Evolutionary conservation across 352 stramenopile genomes (phyloP), one percentile per base, ranked within the genome.

Genomic region (Globisporangium cystogenes): DNA sequence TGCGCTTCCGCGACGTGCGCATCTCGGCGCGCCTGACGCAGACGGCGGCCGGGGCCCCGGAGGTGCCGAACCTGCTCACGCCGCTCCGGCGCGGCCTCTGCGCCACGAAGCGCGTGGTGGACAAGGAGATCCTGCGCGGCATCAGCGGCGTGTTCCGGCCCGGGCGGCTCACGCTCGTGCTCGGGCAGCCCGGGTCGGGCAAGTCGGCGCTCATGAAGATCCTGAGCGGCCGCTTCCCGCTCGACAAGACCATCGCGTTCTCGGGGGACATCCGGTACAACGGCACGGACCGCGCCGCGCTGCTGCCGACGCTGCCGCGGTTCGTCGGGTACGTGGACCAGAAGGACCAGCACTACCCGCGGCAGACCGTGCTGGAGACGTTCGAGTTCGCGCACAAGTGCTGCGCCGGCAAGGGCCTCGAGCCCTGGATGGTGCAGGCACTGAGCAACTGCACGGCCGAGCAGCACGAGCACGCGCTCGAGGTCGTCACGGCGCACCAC

Each of bases 321-420:
- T 64, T 76, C 43, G 69, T 77, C 16, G 51, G 50, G 0, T 83
- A 85, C 45, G 67, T 70, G 2, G 65, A 79, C 49, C 75, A 86
- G 51, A 72, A 76, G n/a, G 93, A 98, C 57, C 54, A 76, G 33
- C 93, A 98, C 72, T 76, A 87, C 37, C 74, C 93, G 16, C 65
- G 74, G 18, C 66, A 98, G 20, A 97, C 90, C 0, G 95, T 98
- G 1, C 65, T 87, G 23, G 94, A 98, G 59, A 98, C 91, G 4
- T 89, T 98, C 37, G 70, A 87, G 40, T 98, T 98, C 62, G 82
- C 93, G 4, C 95, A 95, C 62, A 74, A 84, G 46, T 97, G 71
- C 51, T 80, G 59, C 36, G 55, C 50, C 4, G 69, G 67, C 29
- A 68, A 64, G 56, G 85, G 52, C 3, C 59, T 78, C 21, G 70